A percentile compares a stretch with the other conserved stretches of the same genome.
Conservation (phyloP, 2,329 filamentous ascomycete species). For the Beauveria varroae region DNA sequence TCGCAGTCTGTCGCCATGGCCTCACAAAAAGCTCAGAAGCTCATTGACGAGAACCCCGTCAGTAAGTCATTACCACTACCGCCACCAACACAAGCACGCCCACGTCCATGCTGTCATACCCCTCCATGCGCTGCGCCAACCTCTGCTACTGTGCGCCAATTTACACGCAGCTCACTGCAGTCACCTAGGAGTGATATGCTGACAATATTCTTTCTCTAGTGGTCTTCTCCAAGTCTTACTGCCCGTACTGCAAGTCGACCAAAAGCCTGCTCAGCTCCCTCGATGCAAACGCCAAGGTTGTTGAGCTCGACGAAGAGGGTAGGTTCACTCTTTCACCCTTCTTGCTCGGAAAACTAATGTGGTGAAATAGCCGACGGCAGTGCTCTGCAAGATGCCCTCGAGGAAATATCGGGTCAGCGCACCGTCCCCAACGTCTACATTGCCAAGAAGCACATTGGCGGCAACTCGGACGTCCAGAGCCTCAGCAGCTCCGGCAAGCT, state of each 20-base stretch:
- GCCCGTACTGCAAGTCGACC: constrained; percentile 79
- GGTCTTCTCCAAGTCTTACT: constrained; percentile 96
- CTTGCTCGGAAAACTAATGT: constrained; percentile 15
- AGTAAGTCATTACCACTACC: constrained; percentile 41
- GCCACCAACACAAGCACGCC: neutral
- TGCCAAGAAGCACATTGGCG: constrained; percentile 81
- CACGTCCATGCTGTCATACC: neutral
- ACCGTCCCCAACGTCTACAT: constrained; percentile 98
- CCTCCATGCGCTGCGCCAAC: neutral
- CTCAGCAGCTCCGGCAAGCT: constrained; percentile 43
- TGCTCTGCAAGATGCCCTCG: constrained; percentile 76
- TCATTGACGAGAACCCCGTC: constrained; percentile 86
- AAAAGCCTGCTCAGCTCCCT: constrained; percentile 66
- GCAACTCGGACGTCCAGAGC: constrained; percentile 76
- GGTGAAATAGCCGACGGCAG: constrained; percentile 61
- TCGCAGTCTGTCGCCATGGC: constrained; percentile 65
- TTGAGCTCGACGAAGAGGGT: constrained; percentile 85
- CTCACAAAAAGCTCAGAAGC: constrained; percentile 71
- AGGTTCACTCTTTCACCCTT: constrained; percentile 29
- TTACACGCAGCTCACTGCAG: too few species aligned
- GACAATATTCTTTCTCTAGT: constrained; percentile 37
- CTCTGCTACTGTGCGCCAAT: too few species aligned
- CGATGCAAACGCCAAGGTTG: constrained; percentile 63
- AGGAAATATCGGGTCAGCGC: constrained; percentile 71
- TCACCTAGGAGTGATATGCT: neutral